Base-by-base conservation (phyloP, 2,329 filamentous ascomycete genomes). In the Botrytis elliptica region DNA sequence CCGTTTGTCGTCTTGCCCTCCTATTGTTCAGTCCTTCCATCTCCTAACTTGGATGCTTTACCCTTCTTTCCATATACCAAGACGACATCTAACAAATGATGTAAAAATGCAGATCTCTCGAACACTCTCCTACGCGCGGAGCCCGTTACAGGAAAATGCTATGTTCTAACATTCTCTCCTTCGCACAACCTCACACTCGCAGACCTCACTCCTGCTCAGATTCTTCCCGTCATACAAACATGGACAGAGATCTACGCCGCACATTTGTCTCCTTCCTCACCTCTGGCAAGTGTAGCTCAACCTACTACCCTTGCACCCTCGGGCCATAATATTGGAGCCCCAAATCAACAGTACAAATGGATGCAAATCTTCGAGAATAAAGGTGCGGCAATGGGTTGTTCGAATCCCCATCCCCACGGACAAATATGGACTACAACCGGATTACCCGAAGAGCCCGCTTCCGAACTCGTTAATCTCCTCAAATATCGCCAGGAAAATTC, bases 361-460 rank as follows among this genome's bases (percentile, higher is more conserved):
- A 98, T 99, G 95, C 96, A 99, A 82, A 98, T 99, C 77, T 99
- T 99, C 76, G 96, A 99, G 85, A 99, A 99, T 86, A 99, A 99
- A 84, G 96, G 96, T 70, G 90, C 93, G 1, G 94, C 95, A 18
- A 99, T 99, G 96, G 96, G 96, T 70, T 99, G 96, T 85, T 98
- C 95, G 1, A 99, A 99, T 82, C 96, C 96, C 0, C 96, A 99
- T 82, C 96, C 96, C 0, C 96, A 99, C 84, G 95, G 96, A 74
- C 96, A 99, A 83, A 88, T 98, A 76, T 99, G 96, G 96, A 96
- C 94, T 3, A 97, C 95, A 0, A 97, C 93, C 36, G 92, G 91
- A 10, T 85, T 98, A 77, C 96, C 96, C 0, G 95, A 98, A 81
- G 96, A 99, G 83, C 94, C 94, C 0, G 88, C 88, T 1, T 88